Percentiles rank a stretch among this genome's conserved stretches.
Evolutionary conservation across 2,329 filamentous ascomycete genomes (phyloP).

Genomic region (Colletotrichum cuscutae): DNA sequence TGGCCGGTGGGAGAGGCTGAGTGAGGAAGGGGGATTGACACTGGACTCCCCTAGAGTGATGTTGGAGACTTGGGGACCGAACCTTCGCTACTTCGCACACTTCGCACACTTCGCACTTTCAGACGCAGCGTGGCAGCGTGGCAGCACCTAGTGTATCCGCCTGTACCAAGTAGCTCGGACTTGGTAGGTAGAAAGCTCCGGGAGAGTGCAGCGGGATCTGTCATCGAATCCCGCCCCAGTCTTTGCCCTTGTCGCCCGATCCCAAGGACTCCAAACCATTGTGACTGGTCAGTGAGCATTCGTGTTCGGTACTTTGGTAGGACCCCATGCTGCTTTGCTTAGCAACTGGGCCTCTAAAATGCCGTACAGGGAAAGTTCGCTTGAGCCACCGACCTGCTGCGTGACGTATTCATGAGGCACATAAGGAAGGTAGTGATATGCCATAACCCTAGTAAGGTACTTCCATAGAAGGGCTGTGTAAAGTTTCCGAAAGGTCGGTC

Average conservation of each 20-base stretch:
- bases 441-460: no score
- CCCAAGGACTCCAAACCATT: background rate
- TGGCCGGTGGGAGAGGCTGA: background rate
- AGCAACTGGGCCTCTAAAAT: no score
- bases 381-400: no score
- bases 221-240: slow-evolving; percentile 18
- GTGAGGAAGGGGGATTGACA: background rate
- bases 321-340: background rate
- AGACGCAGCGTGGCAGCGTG: background rate
- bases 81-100: background rate
- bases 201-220: slow-evolving; percentile 25
- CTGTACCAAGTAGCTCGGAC: slow-evolving; percentile 15
- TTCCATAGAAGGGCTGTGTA: background rate
- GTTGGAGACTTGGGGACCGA: background rate
- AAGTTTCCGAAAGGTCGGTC: background rate
- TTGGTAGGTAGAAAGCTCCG: slow-evolving; percentile 16
- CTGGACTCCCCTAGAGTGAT: background rate
- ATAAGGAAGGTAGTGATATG: no score
- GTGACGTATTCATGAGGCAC: no score
- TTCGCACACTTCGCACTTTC: background rate
- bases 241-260: background rate
- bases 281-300: background rate
- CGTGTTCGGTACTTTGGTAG: background rate
- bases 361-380: no score
- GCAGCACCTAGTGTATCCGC: no score